Percentiles rank a stretch among this genome's conserved stretches.
Evolutionary conservation across 176 grass and related monocot genomes (phyloP).

Genomic region (Thinopyrum elongatum): DNA sequence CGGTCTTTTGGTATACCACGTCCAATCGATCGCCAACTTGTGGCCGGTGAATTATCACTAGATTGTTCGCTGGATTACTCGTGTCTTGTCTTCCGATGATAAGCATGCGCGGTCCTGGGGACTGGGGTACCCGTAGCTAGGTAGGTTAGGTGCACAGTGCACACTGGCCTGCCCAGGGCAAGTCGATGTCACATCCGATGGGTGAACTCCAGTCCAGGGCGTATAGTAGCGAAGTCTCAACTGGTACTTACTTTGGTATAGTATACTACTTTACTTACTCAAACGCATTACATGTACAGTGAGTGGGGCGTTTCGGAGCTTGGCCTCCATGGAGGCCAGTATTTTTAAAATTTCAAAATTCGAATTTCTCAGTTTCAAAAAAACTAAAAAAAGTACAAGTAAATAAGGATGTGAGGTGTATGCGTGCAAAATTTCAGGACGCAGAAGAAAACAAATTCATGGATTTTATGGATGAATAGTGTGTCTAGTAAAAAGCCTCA

Average conservation of each 20-base stretch:
- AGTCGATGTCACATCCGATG: constrained; percentile 5
- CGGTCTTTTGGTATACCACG: background rate
- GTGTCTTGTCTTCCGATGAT: background rate
- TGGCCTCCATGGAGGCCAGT: no score
- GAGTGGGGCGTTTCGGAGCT: no score
- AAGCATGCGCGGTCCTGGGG: background rate
- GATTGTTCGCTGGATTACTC: background rate
- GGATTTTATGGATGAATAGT: no score
- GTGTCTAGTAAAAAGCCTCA: no score
- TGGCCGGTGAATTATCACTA: background rate
- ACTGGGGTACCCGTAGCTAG: background rate
- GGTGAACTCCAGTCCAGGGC: background rate
- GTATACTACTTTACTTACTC: background rate
- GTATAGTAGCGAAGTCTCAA: background rate
- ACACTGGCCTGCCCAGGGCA: background rate
- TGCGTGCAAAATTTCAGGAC: no score
- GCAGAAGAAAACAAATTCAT: no score
- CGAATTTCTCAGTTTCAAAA: no score
- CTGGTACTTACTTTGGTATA: background rate
- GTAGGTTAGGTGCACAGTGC: no score
- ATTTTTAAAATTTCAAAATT: no score
- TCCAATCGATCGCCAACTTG: background rate
- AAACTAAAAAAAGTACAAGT: no score
- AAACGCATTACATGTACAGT: background rate
- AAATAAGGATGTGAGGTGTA: no score